phyloP scores from a whole-genome alignment of 202 grass and related monocot genomes.

The Setaria italica region DNA sequence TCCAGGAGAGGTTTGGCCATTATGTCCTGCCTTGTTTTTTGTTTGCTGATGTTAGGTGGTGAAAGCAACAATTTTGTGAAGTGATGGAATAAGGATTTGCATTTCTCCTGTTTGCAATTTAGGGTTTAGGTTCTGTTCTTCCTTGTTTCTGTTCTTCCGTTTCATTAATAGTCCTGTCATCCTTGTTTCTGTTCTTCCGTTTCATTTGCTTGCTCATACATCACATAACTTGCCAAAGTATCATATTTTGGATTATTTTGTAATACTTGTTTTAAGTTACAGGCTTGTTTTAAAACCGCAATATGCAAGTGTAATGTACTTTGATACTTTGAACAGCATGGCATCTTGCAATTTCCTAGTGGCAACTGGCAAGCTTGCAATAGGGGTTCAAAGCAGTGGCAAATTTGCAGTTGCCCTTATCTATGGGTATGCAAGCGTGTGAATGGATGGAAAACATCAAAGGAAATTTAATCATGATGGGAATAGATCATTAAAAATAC shows the following conservation, averaged over 20 bases:
- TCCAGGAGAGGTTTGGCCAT: constrained; percentile 72
- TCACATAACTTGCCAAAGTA: constrained; percentile 1
- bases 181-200: not conserved
- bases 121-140: not conserved
- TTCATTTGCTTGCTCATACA: not conserved
- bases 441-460: not conserved
- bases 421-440: not conserved
- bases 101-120: constrained; percentile 18
- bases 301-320: not conserved
- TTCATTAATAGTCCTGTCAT: too few relatives aligned
- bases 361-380: not conserved
- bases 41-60: not conserved
- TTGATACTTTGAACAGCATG: not conserved
- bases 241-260: constrained; percentile 1
- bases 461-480: not conserved
- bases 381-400: not conserved
- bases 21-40: constrained; percentile 30
- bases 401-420: not conserved
- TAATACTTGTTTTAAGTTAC: not conserved
- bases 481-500: not conserved
- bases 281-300: not conserved
- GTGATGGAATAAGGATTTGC: constrained; percentile 16
- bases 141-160: not conserved
- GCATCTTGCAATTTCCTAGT: not conserved
- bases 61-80: constrained; percentile 3